Evolutionary conservation across 768 basidiomycete species (phyloP).

Genomic region (Mycena belliarum): DNA sequence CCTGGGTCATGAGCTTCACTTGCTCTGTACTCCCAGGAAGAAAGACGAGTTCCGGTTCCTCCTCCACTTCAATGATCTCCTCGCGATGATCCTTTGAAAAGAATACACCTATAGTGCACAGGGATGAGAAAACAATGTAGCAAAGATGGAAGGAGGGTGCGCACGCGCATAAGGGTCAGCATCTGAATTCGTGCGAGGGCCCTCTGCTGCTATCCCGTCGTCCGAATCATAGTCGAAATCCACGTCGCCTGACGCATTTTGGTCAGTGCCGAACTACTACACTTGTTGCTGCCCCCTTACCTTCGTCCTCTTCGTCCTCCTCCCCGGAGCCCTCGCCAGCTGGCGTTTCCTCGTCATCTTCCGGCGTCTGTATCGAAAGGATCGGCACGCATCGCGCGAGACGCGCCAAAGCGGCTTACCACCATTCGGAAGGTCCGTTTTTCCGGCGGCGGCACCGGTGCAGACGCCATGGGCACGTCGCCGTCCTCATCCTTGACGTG

Average conservation of each 20-base stretch:
- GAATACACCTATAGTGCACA: slow-evolving; percentile 69
- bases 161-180: slow-evolving; percentile 90
- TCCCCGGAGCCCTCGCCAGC: slow-evolving; percentile 51
- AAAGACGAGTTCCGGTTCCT: slow-evolving; percentile 58
- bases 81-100: slow-evolving; percentile 93
- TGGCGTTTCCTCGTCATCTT: slow-evolving; percentile 56
- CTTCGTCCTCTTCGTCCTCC: slow-evolving; percentile 50
- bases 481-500: slow-evolving; percentile 62
- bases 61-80: slow-evolving; percentile 90
- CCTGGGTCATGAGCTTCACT: slow-evolving; percentile 77
- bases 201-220: slow-evolving; percentile 50
- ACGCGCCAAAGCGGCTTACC: slow-evolving; percentile 3
- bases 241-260: slow-evolving; percentile 35
- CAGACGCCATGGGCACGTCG: slow-evolving; percentile 48
- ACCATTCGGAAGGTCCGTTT: slow-evolving; percentile 21
- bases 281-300: slow-evolving; percentile 48
- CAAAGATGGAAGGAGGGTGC: slow-evolving; percentile 10
- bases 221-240: slow-evolving; percentile 87
- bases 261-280: neutral
- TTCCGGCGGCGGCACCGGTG: neutral
- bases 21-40: slow-evolving; percentile 45
- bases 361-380: slow-evolving; percentile 51
- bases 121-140: slow-evolving; percentile 1
- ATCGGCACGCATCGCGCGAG: slow-evolving; percentile 4
- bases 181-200: slow-evolving; percentile 46